These are phyloP conservation scores for Daldinia decipiens DNA, from an alignment of 495 filamentous ascomycete genomes.

Conservation along the genomic window DNA sequence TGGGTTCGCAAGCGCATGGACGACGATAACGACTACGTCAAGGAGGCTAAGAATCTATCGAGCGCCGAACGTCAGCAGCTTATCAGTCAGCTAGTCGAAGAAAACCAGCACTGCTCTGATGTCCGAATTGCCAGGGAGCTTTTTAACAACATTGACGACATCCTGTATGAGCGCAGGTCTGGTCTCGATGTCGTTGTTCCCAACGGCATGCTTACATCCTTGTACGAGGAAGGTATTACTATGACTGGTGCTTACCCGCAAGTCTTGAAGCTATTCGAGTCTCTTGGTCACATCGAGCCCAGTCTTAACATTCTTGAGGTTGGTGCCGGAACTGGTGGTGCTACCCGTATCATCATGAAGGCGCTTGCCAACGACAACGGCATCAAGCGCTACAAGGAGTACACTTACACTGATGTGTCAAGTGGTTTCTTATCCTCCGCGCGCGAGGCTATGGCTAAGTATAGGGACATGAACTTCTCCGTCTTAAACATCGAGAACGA, in stretches of 20 bases:
- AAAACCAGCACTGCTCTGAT: conserved; percentile 6
- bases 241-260: conserved; percentile 41
- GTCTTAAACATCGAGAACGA: conserved; percentile 58
- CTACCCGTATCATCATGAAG: conserved; percentile 53
- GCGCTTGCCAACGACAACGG: conserved; percentile 39
- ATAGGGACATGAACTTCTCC: conserved; percentile 33
- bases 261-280: conserved; percentile 36
- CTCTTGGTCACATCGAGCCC: conserved; percentile 48
- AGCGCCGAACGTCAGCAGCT: neutral
- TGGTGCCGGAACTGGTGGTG: conserved; percentile 63
- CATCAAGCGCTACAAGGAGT: conserved; percentile 39
- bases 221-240: conserved; percentile 50
- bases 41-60: conserved; percentile 11
- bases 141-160: conserved; percentile 47
- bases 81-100: neutral
- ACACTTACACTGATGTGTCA: conserved; percentile 62
- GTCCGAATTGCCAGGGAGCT: conserved; percentile 6
- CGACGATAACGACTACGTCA: neutral
- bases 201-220: conserved; percentile 50
- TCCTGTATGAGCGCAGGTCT: conserved; percentile 50
- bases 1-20: neutral
- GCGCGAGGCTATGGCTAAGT: conserved; percentile 44
- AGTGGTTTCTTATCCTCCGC: conserved; percentile 58
- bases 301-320: conserved; percentile 61
- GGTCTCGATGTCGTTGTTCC: conserved; percentile 53